Base-by-base conservation (phyloP, 2,329 filamentous ascomycete species). In the Bipolaris zeicola region DNA sequence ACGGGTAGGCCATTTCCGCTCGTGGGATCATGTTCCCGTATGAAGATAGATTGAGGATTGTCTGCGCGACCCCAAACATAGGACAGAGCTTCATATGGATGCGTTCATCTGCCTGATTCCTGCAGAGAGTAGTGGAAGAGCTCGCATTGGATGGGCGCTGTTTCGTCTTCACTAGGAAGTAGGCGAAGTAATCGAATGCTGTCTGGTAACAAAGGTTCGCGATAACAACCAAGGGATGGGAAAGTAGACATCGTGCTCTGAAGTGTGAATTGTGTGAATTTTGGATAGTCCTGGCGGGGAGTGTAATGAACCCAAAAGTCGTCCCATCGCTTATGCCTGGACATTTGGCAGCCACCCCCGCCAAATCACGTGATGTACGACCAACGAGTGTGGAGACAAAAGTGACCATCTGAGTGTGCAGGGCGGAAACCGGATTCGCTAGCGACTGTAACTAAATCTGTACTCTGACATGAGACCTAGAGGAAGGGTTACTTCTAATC, bases 151-250 rank as follows among this genome's bases (percentile, higher is more conserved):
- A 62, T 53, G 28, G 33, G 28, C 5, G 53, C 60, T 13, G 6
- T 36, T 31, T 55, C 13, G 26, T 60, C 45, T 54, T 51, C 28
- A 49, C 51, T 22, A 20, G 57, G 60, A 42, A 58, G 14, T 51
- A 60, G 39, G 31, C 48, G 47, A 44, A 62, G 60, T 42, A 62
- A 38, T 42, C 60, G 60, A 58, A 62, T 62, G 46, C 45, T 58
- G 37, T 42, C 52, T 38, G n/a, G 16, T 16, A 8, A 38, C 36
- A 38, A 38, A 38, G 36, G 14, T 38, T 38, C 16, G 36, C 16
- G 36, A 20, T 38, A 38, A 38, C n/a, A 38, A 18, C 20, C 7
- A 38, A 20, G n/a, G 20, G 36, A 38, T 11, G n/a, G n/a, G n/a
- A 38, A 16, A 38, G n/a, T 1, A 10, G 36, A 38, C 36, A 38